phyloP scores from a whole-genome alignment of 2,329 filamentous ascomycete genomes.

The Samsoniella hepiali region DNA sequence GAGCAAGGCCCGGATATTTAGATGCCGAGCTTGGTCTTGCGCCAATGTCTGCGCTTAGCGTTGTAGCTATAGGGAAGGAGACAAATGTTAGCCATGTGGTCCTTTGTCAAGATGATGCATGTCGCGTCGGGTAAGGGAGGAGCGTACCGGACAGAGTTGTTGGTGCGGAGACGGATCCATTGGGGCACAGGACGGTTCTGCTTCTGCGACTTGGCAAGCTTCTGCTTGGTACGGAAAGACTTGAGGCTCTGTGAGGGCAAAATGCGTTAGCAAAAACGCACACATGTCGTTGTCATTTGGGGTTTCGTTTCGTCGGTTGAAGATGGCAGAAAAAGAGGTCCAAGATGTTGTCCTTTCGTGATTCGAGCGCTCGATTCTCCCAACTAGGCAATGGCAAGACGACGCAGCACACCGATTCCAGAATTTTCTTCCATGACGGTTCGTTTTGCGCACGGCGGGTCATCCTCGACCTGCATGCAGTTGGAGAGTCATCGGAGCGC shows the following conservation, averaged over 20 bases:
- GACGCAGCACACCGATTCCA: neutral
- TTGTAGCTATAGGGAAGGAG: slow-evolving; percentile 72
- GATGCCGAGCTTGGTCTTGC: slow-evolving; percentile 99
- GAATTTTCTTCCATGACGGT: neutral
- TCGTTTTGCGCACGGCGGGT: neutral
- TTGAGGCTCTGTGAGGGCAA: slow-evolving; percentile 78
- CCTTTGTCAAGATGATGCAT: neutral
- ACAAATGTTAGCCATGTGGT: slow-evolving; percentile 1
- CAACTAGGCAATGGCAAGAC: neutral
- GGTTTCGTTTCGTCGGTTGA: neutral
- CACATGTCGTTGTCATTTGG: neutral
- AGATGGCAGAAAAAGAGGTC: neutral
- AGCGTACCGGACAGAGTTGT: slow-evolving; percentile 98
- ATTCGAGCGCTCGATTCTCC: neutral
- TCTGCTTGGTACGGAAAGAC: slow-evolving; percentile 99
- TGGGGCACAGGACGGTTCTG: slow-evolving; percentile 99
- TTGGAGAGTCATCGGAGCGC: neutral
- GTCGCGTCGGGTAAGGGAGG: neutral
- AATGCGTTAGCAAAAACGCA: slow-evolving; percentile 25
- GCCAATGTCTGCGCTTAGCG: slow-evolving; percentile 99
- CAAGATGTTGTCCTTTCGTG: neutral
- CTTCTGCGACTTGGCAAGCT: slow-evolving; percentile 99
- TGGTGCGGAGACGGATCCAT: slow-evolving; percentile 98
- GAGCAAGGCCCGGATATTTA: slow-evolving; percentile 55
- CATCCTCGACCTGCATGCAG: neutral